Evolutionary conservation across 2,329 filamentous ascomycete species (phyloP).

Genomic region (Fusarium tuaranense): DNA sequence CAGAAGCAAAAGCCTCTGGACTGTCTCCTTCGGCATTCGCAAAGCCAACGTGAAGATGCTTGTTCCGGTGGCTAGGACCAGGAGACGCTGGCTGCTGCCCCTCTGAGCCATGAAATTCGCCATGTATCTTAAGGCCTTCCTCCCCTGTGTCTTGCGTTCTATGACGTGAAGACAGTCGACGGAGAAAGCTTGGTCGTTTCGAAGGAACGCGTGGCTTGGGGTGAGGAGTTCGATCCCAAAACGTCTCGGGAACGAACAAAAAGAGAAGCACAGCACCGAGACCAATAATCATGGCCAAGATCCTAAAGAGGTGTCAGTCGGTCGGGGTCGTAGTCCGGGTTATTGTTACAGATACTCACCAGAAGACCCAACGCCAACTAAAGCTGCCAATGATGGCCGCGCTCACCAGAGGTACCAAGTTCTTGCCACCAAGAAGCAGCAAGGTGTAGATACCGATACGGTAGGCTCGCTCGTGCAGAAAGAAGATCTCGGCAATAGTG

Average conservation of each 20-base stretch:
- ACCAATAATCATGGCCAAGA: slow-evolving; percentile 83
- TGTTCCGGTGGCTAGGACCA: slow-evolving; percentile 32
- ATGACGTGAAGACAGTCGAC: slow-evolving; percentile 59
- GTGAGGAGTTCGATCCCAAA: slow-evolving; percentile 87
- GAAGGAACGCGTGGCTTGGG: slow-evolving; percentile 46
- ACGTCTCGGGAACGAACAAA: slow-evolving; percentile 93
- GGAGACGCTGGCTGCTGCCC: slow-evolving; percentile 7
- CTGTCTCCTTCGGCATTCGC: slow-evolving; percentile 42
- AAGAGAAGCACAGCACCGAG: slow-evolving; percentile 80
- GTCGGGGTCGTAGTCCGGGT: too few relatives aligned
- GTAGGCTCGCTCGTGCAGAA: slow-evolving; percentile 92
- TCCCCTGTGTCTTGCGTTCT: slow-evolving; percentile 25
- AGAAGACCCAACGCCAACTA: slow-evolving; percentile 93
- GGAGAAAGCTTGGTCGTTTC: slow-evolving; percentile 60
- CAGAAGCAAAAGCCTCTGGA: not conserved
- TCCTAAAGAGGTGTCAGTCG: slow-evolving; percentile 55
- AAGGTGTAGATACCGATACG: slow-evolving; percentile 94
- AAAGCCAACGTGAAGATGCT: slow-evolving; percentile 69
- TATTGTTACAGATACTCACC: slow-evolving; percentile 59
- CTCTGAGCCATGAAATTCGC: slow-evolving; percentile 48
- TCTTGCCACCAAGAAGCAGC: slow-evolving; percentile 90
- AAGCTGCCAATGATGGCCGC: slow-evolving; percentile 83
- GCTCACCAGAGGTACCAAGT: slow-evolving; percentile 87
- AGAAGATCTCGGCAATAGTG: slow-evolving; percentile 96
- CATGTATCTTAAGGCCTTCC: slow-evolving; percentile 6